Conservation (phyloP, 192 early-diverging fungal genomes). For the Coemansia umbellata region DNA sequence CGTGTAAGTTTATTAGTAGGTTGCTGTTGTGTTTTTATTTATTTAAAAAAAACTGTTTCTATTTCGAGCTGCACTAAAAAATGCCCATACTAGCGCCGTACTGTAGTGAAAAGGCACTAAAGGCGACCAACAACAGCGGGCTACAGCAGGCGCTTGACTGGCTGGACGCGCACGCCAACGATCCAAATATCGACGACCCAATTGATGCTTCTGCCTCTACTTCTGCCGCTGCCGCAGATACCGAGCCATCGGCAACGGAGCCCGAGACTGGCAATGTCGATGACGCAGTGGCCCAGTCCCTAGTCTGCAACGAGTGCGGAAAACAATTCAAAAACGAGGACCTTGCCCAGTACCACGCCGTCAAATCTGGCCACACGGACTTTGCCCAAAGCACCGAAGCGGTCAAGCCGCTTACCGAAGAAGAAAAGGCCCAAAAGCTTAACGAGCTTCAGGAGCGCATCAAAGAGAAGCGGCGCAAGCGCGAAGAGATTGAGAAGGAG, state of each 20-base stretch:
- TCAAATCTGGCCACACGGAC: conserved; percentile 61
- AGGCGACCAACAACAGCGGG: conserved; percentile 34
- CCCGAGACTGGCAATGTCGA: neutral
- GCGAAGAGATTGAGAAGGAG: conserved; percentile 54
- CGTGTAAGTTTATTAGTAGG: conserved; percentile 47
- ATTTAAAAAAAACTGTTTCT: too few species aligned
- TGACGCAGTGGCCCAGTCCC: conserved; percentile 29
- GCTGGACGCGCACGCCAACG: conserved; percentile 36
- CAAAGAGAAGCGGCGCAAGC: conserved; percentile 53
- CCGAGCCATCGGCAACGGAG: neutral
- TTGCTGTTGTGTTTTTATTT: neutral
- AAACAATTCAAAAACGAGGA: conserved; percentile 57
- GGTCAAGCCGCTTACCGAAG: conserved; percentile 67
- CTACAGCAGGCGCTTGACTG: conserved; percentile 49
- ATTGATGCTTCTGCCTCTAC: neutral
- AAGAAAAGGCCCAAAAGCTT: conserved; percentile 68
- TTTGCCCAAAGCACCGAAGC: conserved; percentile 63
- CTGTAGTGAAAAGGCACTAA: conserved; percentile 20
- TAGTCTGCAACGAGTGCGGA: conserved; percentile 65
- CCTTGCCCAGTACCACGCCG: conserved; percentile 62
- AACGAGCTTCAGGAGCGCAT: conserved; percentile 57
- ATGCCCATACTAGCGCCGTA: neutral
- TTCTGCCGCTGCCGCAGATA: neutral
- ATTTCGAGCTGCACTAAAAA: neutral
- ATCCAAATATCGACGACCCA: conserved; percentile 20